Conservation (phyloP, 805 yeast species). For the Yarrowia bubula region DNA sequence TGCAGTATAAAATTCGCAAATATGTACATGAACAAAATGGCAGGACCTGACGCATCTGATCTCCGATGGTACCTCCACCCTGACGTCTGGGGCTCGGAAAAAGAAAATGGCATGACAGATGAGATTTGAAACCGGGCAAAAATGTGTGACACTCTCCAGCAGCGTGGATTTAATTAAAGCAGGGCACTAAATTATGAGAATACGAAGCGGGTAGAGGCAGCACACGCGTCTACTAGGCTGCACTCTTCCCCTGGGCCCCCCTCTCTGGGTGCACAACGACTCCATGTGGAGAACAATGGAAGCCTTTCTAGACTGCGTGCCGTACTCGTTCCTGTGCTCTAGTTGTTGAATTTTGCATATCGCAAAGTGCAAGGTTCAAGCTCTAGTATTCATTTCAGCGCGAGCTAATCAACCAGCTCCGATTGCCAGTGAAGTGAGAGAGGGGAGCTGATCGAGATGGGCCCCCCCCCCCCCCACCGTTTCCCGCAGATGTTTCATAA, state of each 20-base stretch:
- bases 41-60: conserved; percentile 3
- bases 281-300: neutral
- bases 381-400: neutral
- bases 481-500: neutral
- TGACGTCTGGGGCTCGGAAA: neutral
- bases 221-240: neutral
- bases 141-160: too few species aligned
- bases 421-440: neutral
- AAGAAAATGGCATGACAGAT: neutral
- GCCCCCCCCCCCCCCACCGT: neutral
- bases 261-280: neutral
- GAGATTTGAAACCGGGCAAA: too few species aligned
- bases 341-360: neutral
- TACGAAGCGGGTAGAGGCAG: neutral
- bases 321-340: neutral
- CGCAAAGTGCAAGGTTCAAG: conserved; percentile 8
- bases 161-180: too few species aligned
- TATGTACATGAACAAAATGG: neutral
- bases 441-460: neutral
- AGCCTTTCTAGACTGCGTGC: neutral
- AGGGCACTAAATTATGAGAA: too few species aligned
- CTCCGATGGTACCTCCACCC: conserved; percentile 2
- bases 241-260: neutral
- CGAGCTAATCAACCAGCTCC: neutral
- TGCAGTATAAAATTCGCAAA: neutral